Evolutionary conservation across 2,329 filamentous ascomycete species (phyloP), one percentile per base, ranked within the genome.

Genomic region (Epichloe elymi): DNA sequence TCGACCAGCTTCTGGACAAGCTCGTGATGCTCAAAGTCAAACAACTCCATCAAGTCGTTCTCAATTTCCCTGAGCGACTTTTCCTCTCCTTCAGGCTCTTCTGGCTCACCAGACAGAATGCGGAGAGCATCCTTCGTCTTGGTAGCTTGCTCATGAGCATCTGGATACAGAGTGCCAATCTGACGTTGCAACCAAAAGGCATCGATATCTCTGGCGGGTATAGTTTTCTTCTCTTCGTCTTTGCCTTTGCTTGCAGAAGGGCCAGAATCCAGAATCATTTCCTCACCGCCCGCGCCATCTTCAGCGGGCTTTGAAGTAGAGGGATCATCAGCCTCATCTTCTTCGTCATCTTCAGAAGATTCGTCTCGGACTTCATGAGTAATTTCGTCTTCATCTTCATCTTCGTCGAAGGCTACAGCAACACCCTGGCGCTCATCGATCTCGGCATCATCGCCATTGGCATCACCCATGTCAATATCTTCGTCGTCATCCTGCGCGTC

Each of bases 11-110:
- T 91, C 56, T 88, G 84, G 26, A 97, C 93, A 50, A 96, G 76
- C 56, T 96, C 89, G 54, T 94, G 88, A 62, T 96, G 86, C 61
- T 97, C 91, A 61, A 95, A 98, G 61, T 98, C 93, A 60, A 98
- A 97, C 0, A 98, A 78, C 61, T 96, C 93, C 86, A 97, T 97
- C 52, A 98, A 75, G 56, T 98, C 93, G 66, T 98, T 98, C 63
- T 98, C 93, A 51, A 97, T 90, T 62, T 98, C 91, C 60, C 91
- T 83, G 33, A 97, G 74, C 14, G 86, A 78, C 66, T 87, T 90
- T 61, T 94, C 88, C 53, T 91, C 84, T 15, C 85, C 89, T 51
- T 86, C 84, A 48, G 69, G 66, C 59, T 82, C 79, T 20, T 83
- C 85, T 3, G 82, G 76, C 55, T 85, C 77, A 43, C 86, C 89